phyloP scores from a whole-genome alignment of 257 asterid species.

The Catharanthus roseus region DNA sequence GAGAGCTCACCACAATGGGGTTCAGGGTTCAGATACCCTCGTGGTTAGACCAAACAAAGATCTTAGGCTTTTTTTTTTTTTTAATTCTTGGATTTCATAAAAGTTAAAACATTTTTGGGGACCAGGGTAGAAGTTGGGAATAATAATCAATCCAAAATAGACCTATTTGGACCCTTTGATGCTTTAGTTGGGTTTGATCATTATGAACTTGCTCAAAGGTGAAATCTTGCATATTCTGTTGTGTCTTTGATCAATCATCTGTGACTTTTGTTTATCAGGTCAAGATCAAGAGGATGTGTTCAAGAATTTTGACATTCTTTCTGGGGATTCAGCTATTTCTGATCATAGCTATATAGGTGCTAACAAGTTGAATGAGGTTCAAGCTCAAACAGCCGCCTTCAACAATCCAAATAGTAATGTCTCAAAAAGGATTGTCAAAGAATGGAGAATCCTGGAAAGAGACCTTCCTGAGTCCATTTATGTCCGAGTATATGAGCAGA shows the following conservation, averaged over 20 bases:
- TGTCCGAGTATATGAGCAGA: slow-evolving; percentile 43
- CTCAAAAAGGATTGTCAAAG: slow-evolving; percentile 30
- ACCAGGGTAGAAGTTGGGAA: too few species aligned
- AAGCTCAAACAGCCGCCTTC: slow-evolving; percentile 6
- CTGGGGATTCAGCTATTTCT: slow-evolving; percentile 28
- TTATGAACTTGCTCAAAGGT: background rate
- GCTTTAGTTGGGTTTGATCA: background rate
- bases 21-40: too few species aligned
- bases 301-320: slow-evolving; percentile 32
- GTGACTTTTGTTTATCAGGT: slow-evolving; percentile 17
- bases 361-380: slow-evolving; percentile 10
- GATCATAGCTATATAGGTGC: slow-evolving; percentile 31
- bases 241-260: background rate
- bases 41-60: too few species aligned
- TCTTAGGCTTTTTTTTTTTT: too few species aligned
- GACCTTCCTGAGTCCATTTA: slow-evolving; percentile 53
- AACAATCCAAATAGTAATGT: slow-evolving; percentile 11
- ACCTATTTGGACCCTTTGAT: background rate
- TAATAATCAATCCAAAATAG: too few species aligned
- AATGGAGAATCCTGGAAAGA: slow-evolving; percentile 50
- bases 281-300: slow-evolving; percentile 12
- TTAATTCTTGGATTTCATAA: too few species aligned
- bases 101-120: too few species aligned
- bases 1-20: too few species aligned
- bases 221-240: background rate